Conservation (phyloP, 2,329 filamentous ascomycete species). For the Neonectria punicea region DNA sequence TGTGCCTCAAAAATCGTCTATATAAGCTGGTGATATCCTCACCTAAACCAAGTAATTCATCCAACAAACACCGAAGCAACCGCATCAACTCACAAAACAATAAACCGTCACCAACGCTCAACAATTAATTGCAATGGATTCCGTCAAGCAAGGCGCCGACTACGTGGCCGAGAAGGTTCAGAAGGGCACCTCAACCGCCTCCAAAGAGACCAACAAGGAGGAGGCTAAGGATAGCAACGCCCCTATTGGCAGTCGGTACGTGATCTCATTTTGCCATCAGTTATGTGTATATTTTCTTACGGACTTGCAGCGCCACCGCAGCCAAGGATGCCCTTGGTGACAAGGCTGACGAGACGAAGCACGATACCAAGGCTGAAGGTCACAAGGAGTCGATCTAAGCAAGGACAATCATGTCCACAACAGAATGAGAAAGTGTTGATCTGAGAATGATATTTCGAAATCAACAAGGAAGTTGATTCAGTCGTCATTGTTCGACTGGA, state of each 20-base stretch:
- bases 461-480: neutral
- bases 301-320: conserved; percentile 52
- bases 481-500: neutral
- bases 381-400: conserved; percentile 56
- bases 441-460: conserved; percentile 8
- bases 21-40: neutral
- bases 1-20: neutral
- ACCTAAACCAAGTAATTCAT: neutral
- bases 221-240: conserved; percentile 71
- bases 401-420: neutral
- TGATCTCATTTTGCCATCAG: neutral
- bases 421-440: neutral
- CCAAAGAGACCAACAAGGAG: conserved; percentile 77
- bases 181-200: conserved; percentile 64
- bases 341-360: conserved; percentile 56
- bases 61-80: neutral
- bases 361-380: conserved; percentile 52
- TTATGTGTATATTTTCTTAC: neutral
- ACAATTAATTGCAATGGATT: conserved; percentile 57
- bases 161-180: conserved; percentile 72
- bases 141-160: conserved; percentile 71
- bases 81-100: neutral
- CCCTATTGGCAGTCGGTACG: conserved; percentile 63
- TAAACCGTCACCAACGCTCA: conserved; percentile 25
- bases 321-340: conserved; percentile 60